A percentile compares a stretch with the other conserved stretches of the same genome.
These are phyloP conservation scores for Vaccinium macrocarpon DNA, from an alignment of 148 eudicot species.

Conservation along the genomic window DNA sequence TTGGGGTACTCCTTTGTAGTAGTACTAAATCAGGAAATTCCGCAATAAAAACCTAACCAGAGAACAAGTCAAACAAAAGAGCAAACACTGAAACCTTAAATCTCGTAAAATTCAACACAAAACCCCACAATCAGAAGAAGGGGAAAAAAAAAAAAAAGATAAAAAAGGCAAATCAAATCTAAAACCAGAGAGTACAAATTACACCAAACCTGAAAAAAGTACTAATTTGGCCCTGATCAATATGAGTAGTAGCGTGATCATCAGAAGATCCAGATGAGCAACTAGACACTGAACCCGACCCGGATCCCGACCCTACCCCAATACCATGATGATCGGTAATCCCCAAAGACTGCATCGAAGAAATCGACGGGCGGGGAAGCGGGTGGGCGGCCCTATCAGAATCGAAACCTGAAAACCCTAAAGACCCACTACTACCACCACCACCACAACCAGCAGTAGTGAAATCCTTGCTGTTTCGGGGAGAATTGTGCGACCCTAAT, in stretches of 20 bases:
- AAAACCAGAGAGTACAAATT: background rate
- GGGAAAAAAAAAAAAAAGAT: too few species aligned
- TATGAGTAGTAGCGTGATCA: conserved; percentile 34
- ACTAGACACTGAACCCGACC: conserved; percentile 67
- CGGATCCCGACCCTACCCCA: conserved; percentile 34
- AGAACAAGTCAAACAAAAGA: background rate
- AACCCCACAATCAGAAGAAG: background rate
- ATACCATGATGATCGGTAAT: conserved; percentile 21
- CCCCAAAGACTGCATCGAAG: conserved; percentile 21
- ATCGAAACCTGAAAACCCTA: conserved; percentile 60
- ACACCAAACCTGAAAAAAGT: conserved; percentile 46
- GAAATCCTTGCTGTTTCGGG: conserved; percentile 35
- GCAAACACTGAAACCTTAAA: background rate
- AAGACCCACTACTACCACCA: conserved; percentile 27
- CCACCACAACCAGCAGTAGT: background rate
- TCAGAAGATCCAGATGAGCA: conserved; percentile 84
- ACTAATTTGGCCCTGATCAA: conserved; percentile 47
- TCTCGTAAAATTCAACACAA: background rate
- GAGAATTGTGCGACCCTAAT: conserved; percentile 18
- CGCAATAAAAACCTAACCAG: background rate
- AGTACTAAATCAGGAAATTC: background rate
- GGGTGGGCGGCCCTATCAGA: conserved; percentile 66
- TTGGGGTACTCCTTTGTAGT: background rate
- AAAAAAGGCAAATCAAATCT: background rate
- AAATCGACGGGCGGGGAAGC: conserved; percentile 52